Percentiles rank a stretch among this genome's conserved stretches.
These are phyloP conservation scores for Rhinocladiella mackenziei DNA, from an alignment of 2,329 filamentous ascomycete species.

Conservation along the genomic window DNA sequence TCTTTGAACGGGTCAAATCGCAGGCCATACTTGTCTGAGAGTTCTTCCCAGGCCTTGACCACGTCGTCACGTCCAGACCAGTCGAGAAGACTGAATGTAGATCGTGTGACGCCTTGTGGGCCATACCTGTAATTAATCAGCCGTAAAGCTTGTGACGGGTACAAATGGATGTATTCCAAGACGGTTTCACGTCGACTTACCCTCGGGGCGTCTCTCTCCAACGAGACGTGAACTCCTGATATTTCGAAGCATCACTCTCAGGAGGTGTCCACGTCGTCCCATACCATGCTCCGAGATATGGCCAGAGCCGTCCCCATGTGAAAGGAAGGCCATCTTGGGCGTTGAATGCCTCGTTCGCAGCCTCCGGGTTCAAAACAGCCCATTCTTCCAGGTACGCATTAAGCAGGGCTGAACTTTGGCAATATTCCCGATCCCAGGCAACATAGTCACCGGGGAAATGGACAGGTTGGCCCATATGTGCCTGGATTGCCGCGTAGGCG, in stretches of 20 bases:
- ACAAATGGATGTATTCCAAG: neutral
- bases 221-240: slow-evolving; percentile 24
- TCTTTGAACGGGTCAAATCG: slow-evolving; percentile 23
- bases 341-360: slow-evolving; percentile 49
- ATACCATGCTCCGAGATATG: slow-evolving; percentile 45
- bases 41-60: slow-evolving; percentile 43
- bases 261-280: slow-evolving; percentile 37
- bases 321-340: slow-evolving; percentile 44
- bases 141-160: too few species aligned
- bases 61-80: slow-evolving; percentile 47
- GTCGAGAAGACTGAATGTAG: slow-evolving; percentile 41
- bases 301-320: slow-evolving; percentile 48
- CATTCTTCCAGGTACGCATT: slow-evolving; percentile 50
- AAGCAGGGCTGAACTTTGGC: slow-evolving; percentile 38
- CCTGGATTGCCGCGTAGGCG: slow-evolving; percentile 48
- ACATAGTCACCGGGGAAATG: slow-evolving; percentile 43
- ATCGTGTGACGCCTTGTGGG: slow-evolving; percentile 38
- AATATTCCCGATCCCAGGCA: slow-evolving; percentile 40
- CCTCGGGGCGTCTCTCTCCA: slow-evolving; percentile 15
- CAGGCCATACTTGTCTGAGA: slow-evolving; percentile 42
- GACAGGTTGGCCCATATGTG: slow-evolving; percentile 40
- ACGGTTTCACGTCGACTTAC: slow-evolving; percentile 4
- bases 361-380: slow-evolving; percentile 42
- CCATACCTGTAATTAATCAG: slow-evolving; percentile 43
- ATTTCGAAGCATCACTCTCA: slow-evolving; percentile 23